A percentile compares a stretch with the other conserved stretches of the same genome.
Evolutionary conservation across 192 early-diverging fungal species (phyloP).

Genomic region (Linnemannia schmuckeri): DNA sequence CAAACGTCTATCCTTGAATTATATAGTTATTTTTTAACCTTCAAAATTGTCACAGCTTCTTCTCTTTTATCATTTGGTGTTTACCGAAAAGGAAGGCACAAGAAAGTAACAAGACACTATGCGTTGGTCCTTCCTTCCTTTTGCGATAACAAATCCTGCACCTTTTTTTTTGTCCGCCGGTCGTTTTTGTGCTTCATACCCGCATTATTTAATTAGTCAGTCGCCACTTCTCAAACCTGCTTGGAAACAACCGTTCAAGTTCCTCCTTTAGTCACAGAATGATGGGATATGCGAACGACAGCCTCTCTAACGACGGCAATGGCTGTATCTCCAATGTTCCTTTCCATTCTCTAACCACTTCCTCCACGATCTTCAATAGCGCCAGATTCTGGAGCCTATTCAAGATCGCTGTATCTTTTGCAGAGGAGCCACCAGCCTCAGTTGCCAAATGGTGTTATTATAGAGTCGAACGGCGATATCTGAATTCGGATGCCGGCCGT

Average conservation of each 20-base stretch:
- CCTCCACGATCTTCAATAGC: neutral
- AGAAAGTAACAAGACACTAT: too few species aligned
- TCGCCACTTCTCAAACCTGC: neutral
- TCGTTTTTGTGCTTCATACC: too few species aligned
- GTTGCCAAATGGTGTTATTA: neutral
- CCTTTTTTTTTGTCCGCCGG: too few species aligned
- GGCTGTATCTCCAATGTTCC: neutral
- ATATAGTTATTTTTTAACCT: neutral
- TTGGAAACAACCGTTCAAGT: neutral
- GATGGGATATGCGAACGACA: neutral
- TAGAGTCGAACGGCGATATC: neutral
- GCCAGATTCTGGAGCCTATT: neutral
- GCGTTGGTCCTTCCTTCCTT: too few species aligned
- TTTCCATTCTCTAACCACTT: neutral
- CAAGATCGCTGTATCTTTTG: neutral
- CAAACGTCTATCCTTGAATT: neutral
- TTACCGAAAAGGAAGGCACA: too few species aligned
- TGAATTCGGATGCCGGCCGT: neutral
- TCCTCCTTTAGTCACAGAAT: neutral
- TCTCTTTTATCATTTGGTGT: too few species aligned
- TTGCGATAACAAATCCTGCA: too few species aligned
- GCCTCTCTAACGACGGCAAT: neutral
- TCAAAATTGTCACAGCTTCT: too few species aligned
- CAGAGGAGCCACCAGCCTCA: neutral
- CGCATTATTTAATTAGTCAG: too few species aligned